These are phyloP conservation scores for Phytophthora foliorum DNA, from an alignment of 352 stramenopile species.

Conservation along the genomic window DNA sequence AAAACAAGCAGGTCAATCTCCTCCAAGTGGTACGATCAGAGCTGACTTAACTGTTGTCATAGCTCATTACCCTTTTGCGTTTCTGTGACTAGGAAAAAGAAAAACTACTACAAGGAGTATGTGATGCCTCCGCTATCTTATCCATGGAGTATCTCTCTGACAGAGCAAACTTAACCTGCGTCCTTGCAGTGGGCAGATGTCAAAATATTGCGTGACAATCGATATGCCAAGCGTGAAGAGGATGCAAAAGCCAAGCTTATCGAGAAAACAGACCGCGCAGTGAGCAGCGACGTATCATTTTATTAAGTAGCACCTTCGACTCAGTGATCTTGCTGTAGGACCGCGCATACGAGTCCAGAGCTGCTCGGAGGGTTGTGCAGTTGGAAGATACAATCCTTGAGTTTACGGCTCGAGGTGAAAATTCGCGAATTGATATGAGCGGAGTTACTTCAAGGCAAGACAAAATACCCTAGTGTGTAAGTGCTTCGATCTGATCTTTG, in stretches of 20 bases:
- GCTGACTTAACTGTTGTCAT: background rate
- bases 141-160: background rate
- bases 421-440: conserved; percentile 72
- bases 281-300: conserved; percentile 21
- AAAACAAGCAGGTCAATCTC: conserved; percentile 39
- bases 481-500: background rate
- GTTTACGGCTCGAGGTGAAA: conserved; percentile 67
- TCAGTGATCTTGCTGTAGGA: conserved; percentile 41
- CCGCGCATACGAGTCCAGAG: conserved; percentile 56
- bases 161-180: conserved; percentile 1
- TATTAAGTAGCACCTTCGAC: background rate
- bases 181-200: conserved; percentile 59
- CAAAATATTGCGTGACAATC: conserved; percentile 37
- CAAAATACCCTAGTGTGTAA: background rate
- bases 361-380: conserved; percentile 61
- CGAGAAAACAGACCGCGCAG: conserved; percentile 44
- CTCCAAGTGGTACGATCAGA: conserved; percentile 39
- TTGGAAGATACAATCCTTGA: conserved; percentile 67
- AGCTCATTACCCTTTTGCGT: background rate
- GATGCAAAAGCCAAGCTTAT: conserved; percentile 49
- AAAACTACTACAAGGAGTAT: conserved; percentile 48
- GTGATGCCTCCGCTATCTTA: background rate
- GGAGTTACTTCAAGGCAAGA: conserved; percentile 81
- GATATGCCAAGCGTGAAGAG: conserved; percentile 33
- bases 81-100: conserved; percentile 42